Conservation (phyloP, 768 basidiomycete genomes). For the Pluteus cervinus region DNA sequence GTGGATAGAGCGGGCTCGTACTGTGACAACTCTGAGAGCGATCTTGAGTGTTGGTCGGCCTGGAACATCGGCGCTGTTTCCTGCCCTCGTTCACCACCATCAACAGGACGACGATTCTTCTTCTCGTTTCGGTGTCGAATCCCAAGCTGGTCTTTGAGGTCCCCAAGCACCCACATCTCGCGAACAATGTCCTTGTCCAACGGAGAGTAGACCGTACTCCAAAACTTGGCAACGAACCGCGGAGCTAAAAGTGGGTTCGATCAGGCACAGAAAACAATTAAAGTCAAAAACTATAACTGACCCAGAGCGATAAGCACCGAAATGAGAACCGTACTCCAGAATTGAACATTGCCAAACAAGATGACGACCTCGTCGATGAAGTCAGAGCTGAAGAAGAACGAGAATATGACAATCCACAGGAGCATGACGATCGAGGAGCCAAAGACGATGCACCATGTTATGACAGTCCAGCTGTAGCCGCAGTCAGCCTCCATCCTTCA, state of each 20-base stretch:
- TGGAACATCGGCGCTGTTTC: conserved; percentile 73
- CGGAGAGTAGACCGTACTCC: conserved; percentile 66
- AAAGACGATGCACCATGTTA: conserved; percentile 78
- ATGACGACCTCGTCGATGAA: conserved; percentile 70
- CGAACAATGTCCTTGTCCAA: conserved; percentile 87
- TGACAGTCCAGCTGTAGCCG: conserved; percentile 63
- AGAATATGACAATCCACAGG: conserved; percentile 87
- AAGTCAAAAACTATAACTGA: conserved; percentile 22
- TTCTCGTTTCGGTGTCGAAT: conserved; percentile 56
- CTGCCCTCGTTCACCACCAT: conserved; percentile 32
- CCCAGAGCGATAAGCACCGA: conserved; percentile 68
- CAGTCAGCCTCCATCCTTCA: conserved; percentile 13
- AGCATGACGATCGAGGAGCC: conserved; percentile 80
- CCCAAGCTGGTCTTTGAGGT: conserved; percentile 78
- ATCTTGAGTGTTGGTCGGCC: conserved; percentile 55
- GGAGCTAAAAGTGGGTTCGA: conserved; percentile 49
- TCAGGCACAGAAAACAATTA: background rate
- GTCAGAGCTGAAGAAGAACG: conserved; percentile 65
- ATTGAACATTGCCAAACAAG: conserved; percentile 72
- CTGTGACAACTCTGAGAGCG: conserved; percentile 53
- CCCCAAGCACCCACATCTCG: conserved; percentile 84
- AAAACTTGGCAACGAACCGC: conserved; percentile 72
- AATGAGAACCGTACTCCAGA: conserved; percentile 78
- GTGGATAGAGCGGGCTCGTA: conserved; percentile 41
- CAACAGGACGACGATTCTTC: conserved; percentile 26